Percentiles rank a stretch among this genome's conserved stretches.
These are phyloP conservation scores for Astragalus glycyphyllos DNA, from an alignment of 306 rosid species.

Conservation along the genomic window DNA sequence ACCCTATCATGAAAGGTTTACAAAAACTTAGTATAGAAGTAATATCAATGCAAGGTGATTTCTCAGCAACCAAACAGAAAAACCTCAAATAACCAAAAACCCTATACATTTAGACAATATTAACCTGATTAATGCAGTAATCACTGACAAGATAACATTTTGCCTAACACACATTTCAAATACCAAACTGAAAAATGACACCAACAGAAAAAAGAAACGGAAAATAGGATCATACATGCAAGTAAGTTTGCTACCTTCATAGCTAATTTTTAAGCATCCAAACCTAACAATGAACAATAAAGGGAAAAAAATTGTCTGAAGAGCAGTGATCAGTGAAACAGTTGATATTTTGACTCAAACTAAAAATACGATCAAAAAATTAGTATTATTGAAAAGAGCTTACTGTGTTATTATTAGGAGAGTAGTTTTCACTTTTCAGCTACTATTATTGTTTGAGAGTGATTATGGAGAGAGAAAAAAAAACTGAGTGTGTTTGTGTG, in stretches of 20 bases:
- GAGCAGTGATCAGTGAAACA: too few species aligned
- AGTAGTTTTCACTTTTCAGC: too few species aligned
- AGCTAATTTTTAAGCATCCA: background rate
- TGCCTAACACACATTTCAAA: background rate
- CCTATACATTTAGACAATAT: background rate
- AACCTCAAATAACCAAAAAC: background rate
- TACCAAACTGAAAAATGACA: background rate
- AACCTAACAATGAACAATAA: background rate
- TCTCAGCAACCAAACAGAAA: background rate
- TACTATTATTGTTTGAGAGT: too few species aligned
- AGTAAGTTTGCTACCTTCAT: background rate
- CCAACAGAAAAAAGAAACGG: background rate
- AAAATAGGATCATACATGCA: background rate
- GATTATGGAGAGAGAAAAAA: too few species aligned
- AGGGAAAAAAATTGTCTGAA: too few species aligned
- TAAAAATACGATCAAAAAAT: too few species aligned
- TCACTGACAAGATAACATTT: background rate
- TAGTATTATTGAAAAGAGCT: too few species aligned
- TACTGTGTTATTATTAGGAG: too few species aligned
- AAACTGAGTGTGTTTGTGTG: too few species aligned
- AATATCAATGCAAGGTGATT: background rate
- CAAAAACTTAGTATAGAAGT: too few species aligned
- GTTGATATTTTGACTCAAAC: too few species aligned
- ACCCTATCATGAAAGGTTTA: background rate
- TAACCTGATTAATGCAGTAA: background rate